phyloP scores from a whole-genome alignment of 2,329 filamentous ascomycete genomes.

The Ambrosiella cleistominuta region DNA sequence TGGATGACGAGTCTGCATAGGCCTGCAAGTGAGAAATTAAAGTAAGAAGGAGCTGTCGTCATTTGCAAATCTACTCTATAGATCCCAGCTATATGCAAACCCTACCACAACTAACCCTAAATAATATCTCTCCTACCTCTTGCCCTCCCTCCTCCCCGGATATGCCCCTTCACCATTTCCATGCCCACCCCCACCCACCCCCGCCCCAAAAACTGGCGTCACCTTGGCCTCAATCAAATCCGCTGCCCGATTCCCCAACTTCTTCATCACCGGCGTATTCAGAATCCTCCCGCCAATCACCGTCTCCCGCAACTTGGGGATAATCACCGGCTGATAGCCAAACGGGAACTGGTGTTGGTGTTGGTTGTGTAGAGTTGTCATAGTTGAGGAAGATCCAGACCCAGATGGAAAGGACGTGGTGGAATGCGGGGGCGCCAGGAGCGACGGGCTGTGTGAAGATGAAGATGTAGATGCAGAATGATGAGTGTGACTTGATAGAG shows the following conservation, averaged over 20 bases:
- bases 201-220: background rate
- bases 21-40: too few relatives aligned
- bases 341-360: conserved; percentile 1
- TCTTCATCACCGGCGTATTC: conserved; percentile 1
- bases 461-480: too few relatives aligned
- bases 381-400: too few relatives aligned
- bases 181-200: background rate
- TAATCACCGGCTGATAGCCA: conserved; percentile 1
- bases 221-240: background rate
- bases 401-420: too few relatives aligned
- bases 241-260: background rate
- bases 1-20: too few relatives aligned
- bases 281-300: background rate
- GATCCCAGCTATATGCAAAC: too few relatives aligned
- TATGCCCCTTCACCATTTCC: background rate
- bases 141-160: background rate
- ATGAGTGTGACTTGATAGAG: too few relatives aligned
- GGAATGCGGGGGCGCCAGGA: background rate
- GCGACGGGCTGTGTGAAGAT: background rate
- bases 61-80: too few relatives aligned
- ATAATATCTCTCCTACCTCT: background rate
- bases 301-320: conserved; percentile 1
- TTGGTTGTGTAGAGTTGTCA: background rate
- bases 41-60: too few relatives aligned
- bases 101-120: too few relatives aligned